Evolutionary conservation across 1,284 basidiomycete species (phyloP), one percentile per base, ranked within the genome.

Genomic region (Somion occarium): DNA sequence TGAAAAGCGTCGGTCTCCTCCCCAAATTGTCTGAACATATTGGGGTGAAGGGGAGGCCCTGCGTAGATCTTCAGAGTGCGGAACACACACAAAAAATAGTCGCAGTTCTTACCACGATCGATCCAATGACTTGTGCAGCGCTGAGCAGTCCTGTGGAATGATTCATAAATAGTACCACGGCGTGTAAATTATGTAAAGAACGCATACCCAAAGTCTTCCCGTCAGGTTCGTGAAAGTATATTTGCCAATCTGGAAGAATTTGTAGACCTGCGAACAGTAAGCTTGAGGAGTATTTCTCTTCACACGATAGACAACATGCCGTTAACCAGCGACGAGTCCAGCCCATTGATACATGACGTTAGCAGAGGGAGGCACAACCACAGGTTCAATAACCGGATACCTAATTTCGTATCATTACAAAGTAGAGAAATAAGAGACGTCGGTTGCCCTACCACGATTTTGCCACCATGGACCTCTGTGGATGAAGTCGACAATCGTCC

Each of bases 261-360:
- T 85, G 83, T 22, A 86, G 67, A 39, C 82, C 82, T 82, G 26
- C 9, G 27, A 15, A 15, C n/a, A 25, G 12, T n/a, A 12, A 15
- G 15, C 23, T 23, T 44, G 54, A 24, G 39, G 48, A 15, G 47
- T 9, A 30, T 18, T 15, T 22, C 18, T 25, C 39, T 34, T 20
- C 13, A 48, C 22, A 38, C 34, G 27, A n/a, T n/a, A n/a, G 19
- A 15, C 2, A 19, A 50, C 66, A 25, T 59, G 82, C 83, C 82
- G 59, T 85, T 84, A 20, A 84, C 71, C 37, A 84, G 63, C 11
- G 82, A 85, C 1, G 80, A 80, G 59, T 83, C 79, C 44, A 82
- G 70, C 30, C 83, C 83, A 64, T 85, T 85, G 41, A 78, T 75
- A 1, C 74, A 69, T 5, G 82, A 76, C 9, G 83, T 83, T 47